Conservation (phyloP, 2,329 filamentous ascomycete genomes). For the Endoconidiophora polonica region DNA sequence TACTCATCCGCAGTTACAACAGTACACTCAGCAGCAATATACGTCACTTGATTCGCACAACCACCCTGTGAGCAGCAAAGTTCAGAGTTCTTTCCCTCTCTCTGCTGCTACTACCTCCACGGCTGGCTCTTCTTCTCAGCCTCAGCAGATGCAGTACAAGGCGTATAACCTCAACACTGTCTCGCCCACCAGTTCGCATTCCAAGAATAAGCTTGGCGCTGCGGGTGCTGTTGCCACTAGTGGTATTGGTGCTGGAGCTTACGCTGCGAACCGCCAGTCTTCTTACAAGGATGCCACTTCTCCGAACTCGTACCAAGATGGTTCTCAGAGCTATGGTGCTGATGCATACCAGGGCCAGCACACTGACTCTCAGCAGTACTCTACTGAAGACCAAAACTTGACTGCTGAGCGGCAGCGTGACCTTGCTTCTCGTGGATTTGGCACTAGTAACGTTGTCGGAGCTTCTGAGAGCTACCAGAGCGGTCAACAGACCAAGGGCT, state of each 20-base stretch:
- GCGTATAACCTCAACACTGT: neutral
- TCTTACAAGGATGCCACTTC: neutral
- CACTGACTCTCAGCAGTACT: neutral
- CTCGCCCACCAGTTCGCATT: neutral
- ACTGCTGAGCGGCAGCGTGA: constrained; percentile 1
- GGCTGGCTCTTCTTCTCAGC: neutral
- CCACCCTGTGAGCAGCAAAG: neutral
- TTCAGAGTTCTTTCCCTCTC: neutral
- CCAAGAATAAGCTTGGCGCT: neutral
- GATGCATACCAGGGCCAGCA: constrained; percentile 2
- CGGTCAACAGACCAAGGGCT: neutral
- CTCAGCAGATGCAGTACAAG: neutral
- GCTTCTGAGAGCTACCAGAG: neutral
- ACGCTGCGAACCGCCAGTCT: neutral
- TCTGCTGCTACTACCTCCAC: neutral
- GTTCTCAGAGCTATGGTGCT: neutral
- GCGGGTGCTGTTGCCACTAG: neutral
- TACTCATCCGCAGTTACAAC: neutral
- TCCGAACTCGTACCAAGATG: neutral
- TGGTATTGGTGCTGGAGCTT: constrained; percentile 3
- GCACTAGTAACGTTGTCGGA: neutral
- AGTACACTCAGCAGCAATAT: neutral
- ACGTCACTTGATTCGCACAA: neutral
- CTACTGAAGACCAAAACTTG: neutral
- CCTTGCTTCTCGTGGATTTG: constrained; percentile 2